Percentiles rank a stretch among this genome's conserved stretches.
phyloP scores from a whole-genome alignment of 768 basidiomycete genomes.

The Collybia sordida region DNA sequence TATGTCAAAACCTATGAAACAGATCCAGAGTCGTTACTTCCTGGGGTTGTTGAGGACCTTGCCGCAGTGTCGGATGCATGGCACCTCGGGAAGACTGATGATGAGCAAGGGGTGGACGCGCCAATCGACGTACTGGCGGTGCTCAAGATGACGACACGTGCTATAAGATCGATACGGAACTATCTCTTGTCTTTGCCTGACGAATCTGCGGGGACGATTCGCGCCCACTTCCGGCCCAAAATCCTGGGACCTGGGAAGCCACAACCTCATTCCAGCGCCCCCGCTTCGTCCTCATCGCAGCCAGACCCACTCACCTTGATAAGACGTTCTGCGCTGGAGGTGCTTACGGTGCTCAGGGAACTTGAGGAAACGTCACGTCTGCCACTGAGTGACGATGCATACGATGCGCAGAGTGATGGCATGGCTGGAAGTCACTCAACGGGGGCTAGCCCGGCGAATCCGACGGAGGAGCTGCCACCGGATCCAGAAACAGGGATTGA shows the following conservation, averaged over 20 bases:
- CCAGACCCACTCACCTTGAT: constrained; percentile 68
- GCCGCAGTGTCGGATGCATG: constrained; percentile 61
- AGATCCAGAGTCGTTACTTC: constrained; percentile 76
- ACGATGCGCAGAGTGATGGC: constrained; percentile 76
- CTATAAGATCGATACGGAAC: constrained; percentile 81
- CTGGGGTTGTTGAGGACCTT: constrained; percentile 77
- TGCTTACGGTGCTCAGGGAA: constrained; percentile 74
- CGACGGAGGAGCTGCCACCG: constrained; percentile 29
- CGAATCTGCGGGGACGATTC: constrained; percentile 58
- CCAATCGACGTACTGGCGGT: constrained; percentile 63
- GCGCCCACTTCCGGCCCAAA: constrained; percentile 57
- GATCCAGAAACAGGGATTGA: constrained; percentile 37
- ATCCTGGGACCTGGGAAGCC: constrained; percentile 39
- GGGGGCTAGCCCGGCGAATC: constrained; percentile 38
- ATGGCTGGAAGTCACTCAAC: constrained; percentile 36
- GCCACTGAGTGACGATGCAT: constrained; percentile 78
- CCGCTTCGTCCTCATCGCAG: constrained; percentile 27
- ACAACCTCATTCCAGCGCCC: constrained; percentile 22
- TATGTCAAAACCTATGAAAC: constrained; percentile 67
- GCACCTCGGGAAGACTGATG: constrained; percentile 40
- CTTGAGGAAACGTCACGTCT: constrained; percentile 79
- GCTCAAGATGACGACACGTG: constrained; percentile 77
- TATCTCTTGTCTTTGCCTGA: constrained; percentile 83
- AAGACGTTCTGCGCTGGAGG: constrained; percentile 78
- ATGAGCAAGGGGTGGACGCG: constrained; percentile 14